phyloP scores from a whole-genome alignment of 805 yeast genomes.

The Saccharomycopsis olivae region DNA sequence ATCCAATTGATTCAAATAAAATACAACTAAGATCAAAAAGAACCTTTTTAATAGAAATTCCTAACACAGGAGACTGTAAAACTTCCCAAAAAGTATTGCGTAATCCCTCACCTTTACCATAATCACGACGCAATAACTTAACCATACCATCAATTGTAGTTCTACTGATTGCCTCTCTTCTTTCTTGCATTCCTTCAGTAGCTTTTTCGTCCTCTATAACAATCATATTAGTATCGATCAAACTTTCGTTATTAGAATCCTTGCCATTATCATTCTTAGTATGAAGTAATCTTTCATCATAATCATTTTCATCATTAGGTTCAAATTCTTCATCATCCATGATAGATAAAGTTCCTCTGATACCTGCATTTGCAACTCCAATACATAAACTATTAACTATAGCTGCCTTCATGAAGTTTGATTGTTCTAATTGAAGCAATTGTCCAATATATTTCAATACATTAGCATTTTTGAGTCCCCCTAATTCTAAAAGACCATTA shows the following conservation, averaged over 20 bases:
- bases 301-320: slow-evolving; percentile 19
- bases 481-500: slow-evolving; percentile 56
- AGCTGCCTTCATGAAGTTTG: slow-evolving; percentile 39
- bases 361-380: slow-evolving; percentile 56
- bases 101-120: slow-evolving; percentile 46
- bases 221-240: slow-evolving; percentile 28
- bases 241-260: slow-evolving; percentile 11
- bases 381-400: slow-evolving; percentile 37
- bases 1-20: slow-evolving; percentile 50
- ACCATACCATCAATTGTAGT: slow-evolving; percentile 55
- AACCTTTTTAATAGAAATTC: slow-evolving; percentile 48
- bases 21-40: slow-evolving; percentile 58
- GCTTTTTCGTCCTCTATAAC: slow-evolving; percentile 45
- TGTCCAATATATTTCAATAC: slow-evolving; percentile 55
- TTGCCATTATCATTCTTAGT: slow-evolving; percentile 1
- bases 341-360: slow-evolving; percentile 46
- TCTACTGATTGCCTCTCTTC: slow-evolving; percentile 59
- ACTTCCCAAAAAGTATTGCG: slow-evolving; percentile 56
- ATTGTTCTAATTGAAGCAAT: slow-evolving; percentile 43
- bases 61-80: slow-evolving; percentile 49
- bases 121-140: slow-evolving; percentile 50
- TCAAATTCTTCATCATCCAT: slow-evolving; percentile 59
- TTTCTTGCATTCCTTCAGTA: slow-evolving; percentile 31
- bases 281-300: slow-evolving; percentile 7
- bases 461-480: slow-evolving; percentile 61